Evolutionary conservation across 1,284 basidiomycete species (phyloP), one percentile per base, ranked within the genome.

Genomic region (Volvariella volvacea): DNA sequence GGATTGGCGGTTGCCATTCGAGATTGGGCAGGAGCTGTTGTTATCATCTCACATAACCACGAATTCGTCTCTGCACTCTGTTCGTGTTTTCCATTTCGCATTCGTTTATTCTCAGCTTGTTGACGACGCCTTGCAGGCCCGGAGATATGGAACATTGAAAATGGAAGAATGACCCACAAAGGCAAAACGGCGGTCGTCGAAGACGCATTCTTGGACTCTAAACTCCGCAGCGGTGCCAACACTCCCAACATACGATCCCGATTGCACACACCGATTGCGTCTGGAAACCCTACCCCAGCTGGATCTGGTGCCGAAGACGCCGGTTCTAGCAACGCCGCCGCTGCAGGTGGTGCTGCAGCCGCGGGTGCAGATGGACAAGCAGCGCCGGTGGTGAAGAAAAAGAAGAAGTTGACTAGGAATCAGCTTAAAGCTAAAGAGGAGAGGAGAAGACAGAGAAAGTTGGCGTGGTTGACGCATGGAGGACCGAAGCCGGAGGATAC

Each of bases 1-100:
- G 95, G 96, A 52, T 73, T 99, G 31, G 93, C 95, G 32, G 86
- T 95, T 33, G 95, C 96, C 25, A 98, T 99, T 65, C 85, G 84
- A 55, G 92, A 97, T 56, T 99, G 94, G 94, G 83, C 82, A 48
- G 94, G 94, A 52, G 95, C 93, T 32, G 92, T 98, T 43, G 88
- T 95, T 56, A 96, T 96, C 70, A 97, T 98, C 62, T 96, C 92
- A 46, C 94, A 97, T 73, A 95, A 95, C 69, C 71, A 80, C 57
- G 92, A 96, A 71, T 96, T 95, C 56, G 88, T 95, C 22, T 74
- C 80, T 33, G 88, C 90, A 10, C 73, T 94, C 41, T 94, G 92
- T 87, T 61, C 61, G 80, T 76, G 39, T 45, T 36, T 38, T 44
- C 16, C 42, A 38, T 36, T 22, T 36, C 34, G 34, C 8, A 36